phyloP scores from a whole-genome alignment of 2,329 filamentous ascomycete species.

The Claviceps sp. region DNA sequence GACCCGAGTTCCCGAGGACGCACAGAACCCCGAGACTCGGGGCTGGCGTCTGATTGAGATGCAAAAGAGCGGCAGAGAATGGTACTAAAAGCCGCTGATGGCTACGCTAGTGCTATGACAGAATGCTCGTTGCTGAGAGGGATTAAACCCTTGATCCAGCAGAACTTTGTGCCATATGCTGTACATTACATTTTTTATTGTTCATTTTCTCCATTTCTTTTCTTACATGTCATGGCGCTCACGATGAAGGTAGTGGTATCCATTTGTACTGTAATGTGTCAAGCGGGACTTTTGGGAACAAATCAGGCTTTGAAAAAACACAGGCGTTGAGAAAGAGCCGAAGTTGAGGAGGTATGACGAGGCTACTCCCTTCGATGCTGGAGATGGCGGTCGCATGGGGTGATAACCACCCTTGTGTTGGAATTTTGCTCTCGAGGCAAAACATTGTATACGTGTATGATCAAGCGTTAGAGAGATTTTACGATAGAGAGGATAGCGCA shows the following conservation, averaged over 20 bases:
- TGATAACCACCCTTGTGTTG: slow-evolving; percentile 21
- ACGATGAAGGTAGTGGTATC: slow-evolving; percentile 6
- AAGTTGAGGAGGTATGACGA: not conserved
- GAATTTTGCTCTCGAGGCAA: slow-evolving; percentile 9
- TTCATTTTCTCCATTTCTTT: no score
- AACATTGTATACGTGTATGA: slow-evolving; percentile 18
- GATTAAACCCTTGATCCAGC: no score
- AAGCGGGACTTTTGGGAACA: slow-evolving; percentile 4
- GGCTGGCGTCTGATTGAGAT: slow-evolving; percentile 97
- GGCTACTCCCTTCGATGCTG: slow-evolving; percentile 7
- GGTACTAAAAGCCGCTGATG: slow-evolving; percentile 31
- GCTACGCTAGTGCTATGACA: not conserved
- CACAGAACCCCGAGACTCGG: slow-evolving; percentile 90
- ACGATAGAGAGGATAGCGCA: slow-evolving; percentile 10
- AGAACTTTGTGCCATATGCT: not conserved
- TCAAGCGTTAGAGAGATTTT: slow-evolving; percentile 7
- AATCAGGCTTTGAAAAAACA: not conserved
- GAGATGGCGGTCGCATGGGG: slow-evolving; percentile 11
- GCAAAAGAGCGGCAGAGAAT: slow-evolving; percentile 95
- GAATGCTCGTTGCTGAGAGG: no score
- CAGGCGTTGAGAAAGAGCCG: not conserved
- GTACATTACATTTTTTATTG: slow-evolving; percentile 1
- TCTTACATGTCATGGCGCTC: not conserved
- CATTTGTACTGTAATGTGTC: slow-evolving; percentile 7
- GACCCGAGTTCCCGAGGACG: slow-evolving; percentile 84